A percentile compares a stretch with the other conserved stretches of the same genome.
These are phyloP conservation scores for Galerina marginata DNA, from an alignment of 768 basidiomycete species.

Conservation along the genomic window DNA sequence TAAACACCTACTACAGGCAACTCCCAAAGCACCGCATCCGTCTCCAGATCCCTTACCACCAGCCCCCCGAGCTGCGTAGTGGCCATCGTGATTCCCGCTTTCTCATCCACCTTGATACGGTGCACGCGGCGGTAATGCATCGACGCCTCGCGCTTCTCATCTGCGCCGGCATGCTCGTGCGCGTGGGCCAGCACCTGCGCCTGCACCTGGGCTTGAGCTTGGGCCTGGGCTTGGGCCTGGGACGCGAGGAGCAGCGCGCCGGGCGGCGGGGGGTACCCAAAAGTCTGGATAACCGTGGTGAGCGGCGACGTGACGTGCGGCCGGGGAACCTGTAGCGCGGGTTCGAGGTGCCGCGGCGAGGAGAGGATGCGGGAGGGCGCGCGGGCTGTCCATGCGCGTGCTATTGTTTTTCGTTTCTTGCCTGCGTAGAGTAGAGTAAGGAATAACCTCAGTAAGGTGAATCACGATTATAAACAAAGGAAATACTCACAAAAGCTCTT, in stretches of 20 bases:
- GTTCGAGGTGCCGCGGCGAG: constrained; percentile 10
- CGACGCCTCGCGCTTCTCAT: constrained; percentile 6
- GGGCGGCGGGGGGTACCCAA: too few species aligned
- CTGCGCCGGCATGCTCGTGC: too few species aligned
- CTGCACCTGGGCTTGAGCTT: constrained; percentile 27
- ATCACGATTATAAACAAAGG: constrained; percentile 2
- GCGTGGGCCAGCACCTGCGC: too few species aligned
- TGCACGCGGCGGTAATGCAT: constrained; percentile 55
- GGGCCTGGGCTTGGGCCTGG: background rate
- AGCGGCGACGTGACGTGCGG: background rate
- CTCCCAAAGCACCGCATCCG: constrained; percentile 62
- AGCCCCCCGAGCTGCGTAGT: constrained; percentile 63
- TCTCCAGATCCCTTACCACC: constrained; percentile 58
- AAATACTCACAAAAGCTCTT: constrained; percentile 60
- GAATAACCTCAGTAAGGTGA: background rate
- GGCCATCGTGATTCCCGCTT: constrained; percentile 60
- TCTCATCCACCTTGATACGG: constrained; percentile 79
- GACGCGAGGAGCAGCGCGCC: too few species aligned
- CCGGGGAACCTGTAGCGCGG: background rate
- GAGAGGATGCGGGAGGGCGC: constrained; percentile 40
- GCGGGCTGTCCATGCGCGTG: constrained; percentile 60
- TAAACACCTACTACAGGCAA: constrained; percentile 51
- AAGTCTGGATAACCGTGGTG: constrained; percentile 32
- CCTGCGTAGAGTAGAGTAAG: constrained; percentile 38
- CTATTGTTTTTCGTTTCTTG: constrained; percentile 46